A percentile compares a stretch with the other conserved stretches of the same genome.
Conservation (phyloP, 768 basidiomycete genomes). For the Lactifluus hygrophoroides region DNA sequence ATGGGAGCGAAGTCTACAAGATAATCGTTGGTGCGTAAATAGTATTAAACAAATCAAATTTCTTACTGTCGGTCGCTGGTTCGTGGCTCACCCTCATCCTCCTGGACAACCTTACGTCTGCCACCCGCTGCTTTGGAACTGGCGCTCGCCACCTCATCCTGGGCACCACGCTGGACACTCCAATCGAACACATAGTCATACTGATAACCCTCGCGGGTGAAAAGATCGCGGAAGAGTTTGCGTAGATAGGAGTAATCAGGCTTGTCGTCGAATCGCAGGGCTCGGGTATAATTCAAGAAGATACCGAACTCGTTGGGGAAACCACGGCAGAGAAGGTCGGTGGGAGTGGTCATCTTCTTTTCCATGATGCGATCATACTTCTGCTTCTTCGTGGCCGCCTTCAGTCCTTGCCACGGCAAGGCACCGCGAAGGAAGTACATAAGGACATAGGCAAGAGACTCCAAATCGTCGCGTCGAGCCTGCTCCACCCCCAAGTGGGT, state of each 20-base stretch:
- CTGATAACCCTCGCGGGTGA: conserved; percentile 95
- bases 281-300: conserved; percentile 98
- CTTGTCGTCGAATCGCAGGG: conserved; percentile 99
- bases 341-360: conserved; percentile 99
- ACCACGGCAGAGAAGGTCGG: conserved; percentile 94
- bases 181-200: conserved; percentile 99
- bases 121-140: conserved; percentile 55
- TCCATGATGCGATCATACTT: conserved; percentile 99
- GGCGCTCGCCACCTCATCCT: conserved; percentile 51
- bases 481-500: conserved; percentile 98
- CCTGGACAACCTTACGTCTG: conserved; percentile 74
- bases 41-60: conserved; percentile 20
- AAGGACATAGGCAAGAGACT: conserved; percentile 96
- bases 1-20: conserved; percentile 72
- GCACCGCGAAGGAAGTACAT: conserved; percentile 99
- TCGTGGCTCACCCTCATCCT: conserved; percentile 71
- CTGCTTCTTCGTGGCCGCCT: conserved; percentile 99
- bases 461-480: conserved; percentile 94
- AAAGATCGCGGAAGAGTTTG: conserved; percentile 98
- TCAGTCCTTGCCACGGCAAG: conserved; percentile 98
- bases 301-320: conserved; percentile 99
- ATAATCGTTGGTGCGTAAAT: conserved; percentile 12
- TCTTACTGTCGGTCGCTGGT: conserved; percentile 78
- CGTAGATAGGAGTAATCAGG: conserved; percentile 99
- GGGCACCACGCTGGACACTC: conserved; percentile 78